Percentiles rank a stretch among this genome's conserved stretches.
Evolutionary conservation across 2,329 filamentous ascomycete species (phyloP).

Genomic region (Coniosporium tulheliwenetii): DNA sequence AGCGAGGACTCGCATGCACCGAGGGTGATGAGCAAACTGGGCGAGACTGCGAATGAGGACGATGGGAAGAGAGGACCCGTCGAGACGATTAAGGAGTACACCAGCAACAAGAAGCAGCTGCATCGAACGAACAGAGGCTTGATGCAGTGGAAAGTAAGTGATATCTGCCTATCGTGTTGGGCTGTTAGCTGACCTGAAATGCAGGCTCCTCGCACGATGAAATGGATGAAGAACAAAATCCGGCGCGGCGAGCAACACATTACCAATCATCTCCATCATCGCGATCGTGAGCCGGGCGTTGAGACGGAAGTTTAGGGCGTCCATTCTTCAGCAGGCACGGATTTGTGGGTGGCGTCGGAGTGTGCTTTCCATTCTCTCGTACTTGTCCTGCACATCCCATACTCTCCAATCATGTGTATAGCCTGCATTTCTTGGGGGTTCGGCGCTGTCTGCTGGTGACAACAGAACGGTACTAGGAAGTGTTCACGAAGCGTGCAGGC

Average conservation of each 20-base stretch:
- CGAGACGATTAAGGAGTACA: slow-evolving; percentile 44
- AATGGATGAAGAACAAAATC: slow-evolving; percentile 45
- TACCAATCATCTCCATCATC: slow-evolving; percentile 37
- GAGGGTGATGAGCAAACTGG: slow-evolving; percentile 2
- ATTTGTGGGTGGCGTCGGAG: too few species aligned
- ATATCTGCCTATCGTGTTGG: neutral
- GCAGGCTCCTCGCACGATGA: slow-evolving; percentile 35
- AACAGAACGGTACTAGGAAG: too few species aligned
- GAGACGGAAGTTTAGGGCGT: slow-evolving; percentile 48
- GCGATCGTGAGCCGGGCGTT: slow-evolving; percentile 41
- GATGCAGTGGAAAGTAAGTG: slow-evolving; percentile 53
- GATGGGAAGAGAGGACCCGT: slow-evolving; percentile 28
- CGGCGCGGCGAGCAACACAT: slow-evolving; percentile 32
- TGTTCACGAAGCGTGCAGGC: too few species aligned
- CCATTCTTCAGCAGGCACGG: too few species aligned
- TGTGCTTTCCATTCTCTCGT: too few species aligned
- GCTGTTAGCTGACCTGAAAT: neutral
- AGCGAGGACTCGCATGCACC: slow-evolving; percentile 6
- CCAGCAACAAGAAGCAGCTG: slow-evolving; percentile 40
- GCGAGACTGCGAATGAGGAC: slow-evolving; percentile 6
- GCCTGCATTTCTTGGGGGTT: too few species aligned
- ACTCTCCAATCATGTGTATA: too few species aligned
- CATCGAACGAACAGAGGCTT: slow-evolving; percentile 52
- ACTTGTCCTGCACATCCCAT: too few species aligned
- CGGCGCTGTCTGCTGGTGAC: too few species aligned